Conservation (phyloP, 345 rosid species). For the Eucalyptus sideroxylon region DNA sequence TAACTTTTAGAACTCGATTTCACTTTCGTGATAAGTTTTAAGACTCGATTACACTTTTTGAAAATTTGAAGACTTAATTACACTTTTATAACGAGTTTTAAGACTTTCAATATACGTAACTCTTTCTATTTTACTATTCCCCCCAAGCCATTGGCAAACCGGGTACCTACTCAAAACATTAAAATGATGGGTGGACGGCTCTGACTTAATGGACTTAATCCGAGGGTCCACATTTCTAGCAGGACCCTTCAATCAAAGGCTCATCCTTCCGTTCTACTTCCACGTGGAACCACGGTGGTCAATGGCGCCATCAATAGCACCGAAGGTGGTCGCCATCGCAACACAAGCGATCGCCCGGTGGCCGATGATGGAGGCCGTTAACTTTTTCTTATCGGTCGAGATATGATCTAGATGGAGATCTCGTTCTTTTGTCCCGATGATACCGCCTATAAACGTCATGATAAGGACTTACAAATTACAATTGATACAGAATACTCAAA, state of each 20-base stretch:
- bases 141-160: background rate
- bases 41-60: accelerated
- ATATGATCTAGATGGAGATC: background rate
- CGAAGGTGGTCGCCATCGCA: background rate
- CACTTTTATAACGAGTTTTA: no score
- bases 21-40: no score
- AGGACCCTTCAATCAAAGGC: background rate
- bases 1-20: no score
- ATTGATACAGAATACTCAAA: background rate
- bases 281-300: background rate
- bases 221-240: background rate
- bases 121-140: no score
- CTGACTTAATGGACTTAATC: background rate
- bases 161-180: background rate
- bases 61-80: no score
- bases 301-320: background rate
- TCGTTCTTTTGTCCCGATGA: background rate
- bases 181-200: background rate
- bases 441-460: background rate
- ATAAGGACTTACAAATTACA: background rate
- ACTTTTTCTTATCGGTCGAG: background rate
- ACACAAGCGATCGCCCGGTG: background rate
- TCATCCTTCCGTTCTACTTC: background rate
- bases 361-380: background rate
- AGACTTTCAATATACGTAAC: accelerated